These are phyloP conservation scores for Arachis monticola DNA, from an alignment of 331 rosid species.

Conservation along the genomic window DNA sequence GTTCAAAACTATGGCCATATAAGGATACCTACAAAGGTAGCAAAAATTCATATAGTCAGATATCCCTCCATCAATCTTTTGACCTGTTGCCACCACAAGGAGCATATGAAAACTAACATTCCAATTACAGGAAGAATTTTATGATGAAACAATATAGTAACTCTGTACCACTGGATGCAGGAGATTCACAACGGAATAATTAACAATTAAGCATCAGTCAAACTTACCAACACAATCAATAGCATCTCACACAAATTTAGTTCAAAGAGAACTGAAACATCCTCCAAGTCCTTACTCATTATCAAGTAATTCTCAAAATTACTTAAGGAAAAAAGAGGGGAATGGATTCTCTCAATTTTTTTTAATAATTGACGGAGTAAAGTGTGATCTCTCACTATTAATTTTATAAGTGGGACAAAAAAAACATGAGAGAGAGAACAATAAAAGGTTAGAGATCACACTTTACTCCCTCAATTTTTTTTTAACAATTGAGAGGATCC, in stretches of 20 bases:
- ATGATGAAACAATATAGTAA: conserved; percentile 32
- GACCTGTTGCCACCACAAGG: conserved; percentile 5
- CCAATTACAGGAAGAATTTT: conserved; percentile 27
- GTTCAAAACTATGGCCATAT: conserved; percentile 92
- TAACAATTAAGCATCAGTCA: background rate
- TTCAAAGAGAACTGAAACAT: conserved; percentile 29
- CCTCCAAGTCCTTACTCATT: background rate
- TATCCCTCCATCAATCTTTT: conserved; percentile 25
- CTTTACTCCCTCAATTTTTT: too few relatives aligned
- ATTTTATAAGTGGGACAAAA: too few relatives aligned
- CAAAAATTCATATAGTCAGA: conserved; percentile 44
- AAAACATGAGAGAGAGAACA: too few relatives aligned
- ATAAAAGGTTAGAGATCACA: too few relatives aligned
- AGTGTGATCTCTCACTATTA: too few relatives aligned
- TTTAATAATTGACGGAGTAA: too few relatives aligned
- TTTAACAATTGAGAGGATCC: too few relatives aligned
- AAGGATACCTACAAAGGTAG: conserved; percentile 78
- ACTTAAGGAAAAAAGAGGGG: background rate
- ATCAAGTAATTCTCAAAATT: conserved; percentile 22
- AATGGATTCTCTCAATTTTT: too few relatives aligned
- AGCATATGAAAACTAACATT: conserved; percentile 27
- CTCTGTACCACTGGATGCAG: conserved; percentile 29
- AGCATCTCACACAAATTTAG: conserved; percentile 33
- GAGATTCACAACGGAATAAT: conserved; percentile 29
- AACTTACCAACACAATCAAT: conserved; percentile 27